phyloP scores from a whole-genome alignment of 352 stramenopile species.

The Globisporangium sylvaticum region DNA sequence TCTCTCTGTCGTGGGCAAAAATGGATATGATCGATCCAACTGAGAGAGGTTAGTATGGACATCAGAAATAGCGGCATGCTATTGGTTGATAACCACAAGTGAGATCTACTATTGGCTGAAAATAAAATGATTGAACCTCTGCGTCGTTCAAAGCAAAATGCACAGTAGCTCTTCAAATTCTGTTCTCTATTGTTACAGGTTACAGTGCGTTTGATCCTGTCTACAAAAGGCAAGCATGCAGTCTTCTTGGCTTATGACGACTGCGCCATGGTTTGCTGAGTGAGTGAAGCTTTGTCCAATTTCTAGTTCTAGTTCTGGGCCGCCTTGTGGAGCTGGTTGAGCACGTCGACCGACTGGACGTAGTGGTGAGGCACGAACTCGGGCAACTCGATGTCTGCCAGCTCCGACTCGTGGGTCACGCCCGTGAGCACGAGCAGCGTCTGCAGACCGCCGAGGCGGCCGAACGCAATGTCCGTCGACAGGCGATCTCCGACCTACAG shows the following conservation, averaged over 20 bases:
- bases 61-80: background rate
- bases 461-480: slow-evolving; percentile 84
- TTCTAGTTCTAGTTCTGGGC: slow-evolving; percentile 19
- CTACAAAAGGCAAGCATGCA: background rate
- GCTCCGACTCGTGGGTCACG: slow-evolving; percentile 58
- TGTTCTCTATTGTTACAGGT: background rate
- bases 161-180: background rate
- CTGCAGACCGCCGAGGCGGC: slow-evolving; percentile 56
- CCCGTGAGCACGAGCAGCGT: slow-evolving; percentile 78
- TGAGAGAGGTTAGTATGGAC: no score
- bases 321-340: slow-evolving; percentile 57
- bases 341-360: slow-evolving; percentile 63
- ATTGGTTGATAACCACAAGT: background rate
- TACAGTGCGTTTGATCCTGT: background rate
- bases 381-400: slow-evolving; percentile 42
- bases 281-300: background rate
- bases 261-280: background rate
- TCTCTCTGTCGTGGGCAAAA: no score
- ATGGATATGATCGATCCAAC: background rate
- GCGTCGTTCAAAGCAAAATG: background rate
- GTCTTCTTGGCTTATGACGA: background rate
- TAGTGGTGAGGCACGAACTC: slow-evolving; percentile 62
- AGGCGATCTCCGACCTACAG: slow-evolving; percentile 72
- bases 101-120: background rate
- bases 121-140: background rate